Percentiles rank a stretch among this genome's conserved stretches.
Evolutionary conservation across 2,329 filamentous ascomycete genomes (phyloP).

Genomic region (Fusarium setosum): DNA sequence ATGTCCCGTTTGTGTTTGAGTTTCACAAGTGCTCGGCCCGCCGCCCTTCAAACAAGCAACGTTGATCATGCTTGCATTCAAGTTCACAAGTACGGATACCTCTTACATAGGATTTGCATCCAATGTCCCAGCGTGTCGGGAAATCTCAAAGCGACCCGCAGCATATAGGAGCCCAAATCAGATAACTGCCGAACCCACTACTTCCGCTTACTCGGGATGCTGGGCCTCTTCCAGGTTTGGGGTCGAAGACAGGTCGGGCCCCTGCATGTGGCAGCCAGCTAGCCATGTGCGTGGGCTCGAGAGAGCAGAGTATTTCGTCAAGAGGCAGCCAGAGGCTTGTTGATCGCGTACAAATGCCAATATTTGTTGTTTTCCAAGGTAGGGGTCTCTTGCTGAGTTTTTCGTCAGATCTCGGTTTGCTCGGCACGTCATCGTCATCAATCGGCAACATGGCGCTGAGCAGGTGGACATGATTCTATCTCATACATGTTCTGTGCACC

Average conservation of each 20-base stretch:
- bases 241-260: conserved; percentile 23
- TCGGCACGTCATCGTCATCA: neutral
- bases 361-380: neutral
- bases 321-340: neutral
- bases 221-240: conserved; percentile 10
- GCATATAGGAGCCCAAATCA: conserved; percentile 1
- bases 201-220: conserved; percentile 14
- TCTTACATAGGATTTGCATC: neutral
- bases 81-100: neutral
- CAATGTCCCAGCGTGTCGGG: conserved; percentile 8
- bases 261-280: conserved; percentile 20
- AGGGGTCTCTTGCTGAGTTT: neutral
- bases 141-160: conserved; percentile 1
- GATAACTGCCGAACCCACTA: conserved; percentile 29
- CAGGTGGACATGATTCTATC: neutral
- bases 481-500: neutral
- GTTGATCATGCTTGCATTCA: neutral
- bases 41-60: neutral
- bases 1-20: neutral
- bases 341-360: neutral
- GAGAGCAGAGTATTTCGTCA: neutral
- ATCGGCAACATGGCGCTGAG: neutral
- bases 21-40: neutral
- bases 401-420: neutral
- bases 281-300: neutral